Conservation (phyloP, 192 early-diverging fungal genomes). For the Helicostylum pulchrum region DNA sequence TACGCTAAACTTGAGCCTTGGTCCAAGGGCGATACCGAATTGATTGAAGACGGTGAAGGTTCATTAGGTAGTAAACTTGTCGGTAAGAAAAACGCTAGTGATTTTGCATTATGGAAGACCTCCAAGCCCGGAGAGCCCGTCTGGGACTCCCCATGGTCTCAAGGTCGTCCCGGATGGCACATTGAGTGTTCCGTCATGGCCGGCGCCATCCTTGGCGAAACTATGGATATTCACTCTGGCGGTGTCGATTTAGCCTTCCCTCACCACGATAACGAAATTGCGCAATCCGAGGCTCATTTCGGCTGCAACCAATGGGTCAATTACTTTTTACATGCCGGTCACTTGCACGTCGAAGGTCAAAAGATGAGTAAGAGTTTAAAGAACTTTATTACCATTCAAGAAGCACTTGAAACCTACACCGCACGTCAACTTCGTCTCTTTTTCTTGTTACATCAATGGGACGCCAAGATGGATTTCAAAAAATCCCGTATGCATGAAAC, state of each 20-base stretch:
- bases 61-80: slow-evolving; percentile 62
- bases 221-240: slow-evolving; percentile 94
- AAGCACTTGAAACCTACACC: slow-evolving; percentile 78
- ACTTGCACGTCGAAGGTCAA: slow-evolving; percentile 89
- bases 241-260: slow-evolving; percentile 96
- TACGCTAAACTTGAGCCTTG: slow-evolving; percentile 95
- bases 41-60: slow-evolving; percentile 92
- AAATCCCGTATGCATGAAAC: slow-evolving; percentile 73
- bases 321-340: slow-evolving; percentile 97
- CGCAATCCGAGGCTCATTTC: slow-evolving; percentile 92
- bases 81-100: slow-evolving; percentile 69
- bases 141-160: slow-evolving; percentile 92
- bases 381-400: slow-evolving; percentile 94
- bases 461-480: slow-evolving; percentile 82
- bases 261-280: slow-evolving; percentile 98
- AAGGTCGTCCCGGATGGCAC: slow-evolving; percentile 97
- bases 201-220: slow-evolving; percentile 79
- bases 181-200: slow-evolving; percentile 99
- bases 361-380: slow-evolving; percentile 99
- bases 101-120: slow-evolving; percentile 97
- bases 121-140: slow-evolving; percentile 91
- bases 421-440: slow-evolving; percentile 85
- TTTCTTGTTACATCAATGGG: slow-evolving; percentile 89
- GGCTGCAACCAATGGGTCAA: slow-evolving; percentile 95
- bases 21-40: slow-evolving; percentile 75